Conservation (phyloP, 2,329 filamentous ascomycete species). For the Colletotrichum viniferum region DNA sequence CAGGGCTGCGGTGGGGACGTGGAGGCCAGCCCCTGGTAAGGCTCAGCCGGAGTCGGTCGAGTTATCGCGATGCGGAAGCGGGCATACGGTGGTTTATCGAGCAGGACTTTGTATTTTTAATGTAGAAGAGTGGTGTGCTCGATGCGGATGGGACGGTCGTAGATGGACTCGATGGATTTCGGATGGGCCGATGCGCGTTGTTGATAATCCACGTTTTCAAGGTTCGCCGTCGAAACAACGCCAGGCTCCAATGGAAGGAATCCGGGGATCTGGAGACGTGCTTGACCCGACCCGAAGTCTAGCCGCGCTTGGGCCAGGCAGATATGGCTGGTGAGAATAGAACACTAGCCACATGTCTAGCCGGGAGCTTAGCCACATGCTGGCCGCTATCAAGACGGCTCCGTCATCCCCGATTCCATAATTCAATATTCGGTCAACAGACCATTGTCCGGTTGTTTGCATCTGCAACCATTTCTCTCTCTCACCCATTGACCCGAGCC, state of each 20-base stretch:
- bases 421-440: neutral
- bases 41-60: conserved; percentile 10
- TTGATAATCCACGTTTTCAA: conserved; percentile 1
- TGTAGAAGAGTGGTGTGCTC: neutral
- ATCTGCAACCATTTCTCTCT: neutral
- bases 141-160: neutral
- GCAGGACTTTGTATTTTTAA: accelerated
- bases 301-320: neutral
- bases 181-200: neutral
- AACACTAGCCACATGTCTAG: accelerated
- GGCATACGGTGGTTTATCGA: neutral
- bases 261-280: conserved; percentile 3
- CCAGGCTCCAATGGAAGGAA: conserved; percentile 4
- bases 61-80: neutral
- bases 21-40: conserved; percentile 19
- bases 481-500: neutral
- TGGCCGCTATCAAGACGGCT: neutral
- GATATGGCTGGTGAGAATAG: accelerated
- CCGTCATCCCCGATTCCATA: conserved; percentile 1
- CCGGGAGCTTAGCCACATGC: too few relatives aligned
- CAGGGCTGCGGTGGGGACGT: conserved; percentile 22
- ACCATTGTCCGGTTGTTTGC: neutral
- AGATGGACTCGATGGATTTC: conserved; percentile 11
- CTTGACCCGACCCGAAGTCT: conserved; percentile 3
- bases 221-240: neutral